Percentiles rank a stretch among this genome's conserved stretches.
Conservation (phyloP, 177 flowering plant species). For the Vitis hybrid region DNA sequence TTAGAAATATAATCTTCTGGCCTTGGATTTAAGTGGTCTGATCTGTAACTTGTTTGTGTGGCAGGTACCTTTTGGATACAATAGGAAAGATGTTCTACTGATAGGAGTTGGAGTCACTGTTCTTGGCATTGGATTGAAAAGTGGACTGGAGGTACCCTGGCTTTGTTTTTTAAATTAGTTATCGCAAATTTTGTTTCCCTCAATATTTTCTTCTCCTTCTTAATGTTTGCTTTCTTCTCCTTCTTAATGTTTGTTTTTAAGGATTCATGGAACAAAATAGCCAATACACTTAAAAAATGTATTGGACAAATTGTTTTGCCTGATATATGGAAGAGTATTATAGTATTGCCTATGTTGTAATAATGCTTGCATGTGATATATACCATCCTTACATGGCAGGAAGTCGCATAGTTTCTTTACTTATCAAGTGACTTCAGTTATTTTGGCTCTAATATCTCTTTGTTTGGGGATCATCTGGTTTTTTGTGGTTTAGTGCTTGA, state of each 20-base stretch:
- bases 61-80: constrained; percentile 80
- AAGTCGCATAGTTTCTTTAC: too few relatives aligned
- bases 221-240: not conserved
- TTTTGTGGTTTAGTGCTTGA: too few relatives aligned
- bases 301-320: not conserved
- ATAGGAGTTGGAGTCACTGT: constrained; percentile 81
- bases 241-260: not conserved
- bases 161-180: not conserved
- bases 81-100: constrained; percentile 85
- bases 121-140: constrained; percentile 67
- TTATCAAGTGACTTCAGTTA: too few relatives aligned
- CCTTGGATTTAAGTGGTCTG: not conserved
- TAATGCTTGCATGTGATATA: too few relatives aligned
- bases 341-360: too few relatives aligned
- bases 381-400: too few relatives aligned
- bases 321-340: not conserved
- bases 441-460: too few relatives aligned
- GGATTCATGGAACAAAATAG: not conserved
- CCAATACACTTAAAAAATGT: not conserved
- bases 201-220: not conserved
- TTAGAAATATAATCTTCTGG: not conserved
- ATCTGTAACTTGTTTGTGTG: not conserved
- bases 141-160: constrained; percentile 77
- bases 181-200: not conserved
- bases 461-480: too few relatives aligned